These are phyloP conservation scores for Solidago caesia DNA, from an alignment of 129 eudicot species.

Conservation along the genomic window DNA sequence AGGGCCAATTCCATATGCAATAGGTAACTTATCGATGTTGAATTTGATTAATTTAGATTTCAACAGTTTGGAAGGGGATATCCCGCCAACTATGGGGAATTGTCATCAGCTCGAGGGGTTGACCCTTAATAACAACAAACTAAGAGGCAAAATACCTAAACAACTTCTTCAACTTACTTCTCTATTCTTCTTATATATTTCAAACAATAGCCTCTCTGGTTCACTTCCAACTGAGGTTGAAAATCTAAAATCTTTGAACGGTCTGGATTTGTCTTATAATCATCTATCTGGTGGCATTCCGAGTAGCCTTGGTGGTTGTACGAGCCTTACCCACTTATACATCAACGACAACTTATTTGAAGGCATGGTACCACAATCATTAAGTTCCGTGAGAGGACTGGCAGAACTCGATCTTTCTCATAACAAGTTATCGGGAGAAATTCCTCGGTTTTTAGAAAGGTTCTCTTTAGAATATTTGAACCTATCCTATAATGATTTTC, in stretches of 20 bases:
- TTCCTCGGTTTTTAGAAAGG: slow-evolving; percentile 18
- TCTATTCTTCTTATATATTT: slow-evolving; percentile 21
- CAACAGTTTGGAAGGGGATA: slow-evolving; percentile 17
- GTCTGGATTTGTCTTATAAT: slow-evolving; percentile 20
- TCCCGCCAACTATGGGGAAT: slow-evolving; percentile 24
- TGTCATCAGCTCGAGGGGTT: background rate
- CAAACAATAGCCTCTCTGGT: slow-evolving; percentile 23
- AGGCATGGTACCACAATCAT: slow-evolving; percentile 26
- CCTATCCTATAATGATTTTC: slow-evolving; percentile 28
- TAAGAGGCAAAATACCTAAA: slow-evolving; percentile 15
- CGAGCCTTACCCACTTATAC: slow-evolving; percentile 24
- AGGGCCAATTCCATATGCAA: slow-evolving; percentile 20
- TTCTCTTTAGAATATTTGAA: slow-evolving; percentile 10
- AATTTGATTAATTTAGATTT: background rate
- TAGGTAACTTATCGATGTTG: slow-evolving; percentile 29
- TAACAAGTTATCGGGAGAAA: slow-evolving; percentile 30
- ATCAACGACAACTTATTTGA: slow-evolving; percentile 27
- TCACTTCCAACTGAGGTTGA: slow-evolving; percentile 28
- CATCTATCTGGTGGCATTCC: slow-evolving; percentile 25
- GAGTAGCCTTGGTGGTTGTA: slow-evolving; percentile 26
- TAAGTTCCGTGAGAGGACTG: slow-evolving; percentile 18
- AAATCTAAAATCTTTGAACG: slow-evolving; percentile 20
- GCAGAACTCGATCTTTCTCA: slow-evolving; percentile 22
- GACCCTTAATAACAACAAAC: slow-evolving; percentile 14
- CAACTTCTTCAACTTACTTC: slow-evolving; percentile 32